Base-by-base conservation (phyloP, 1,139 yeast species). In the Schwanniomyces etchellsii region DNA sequence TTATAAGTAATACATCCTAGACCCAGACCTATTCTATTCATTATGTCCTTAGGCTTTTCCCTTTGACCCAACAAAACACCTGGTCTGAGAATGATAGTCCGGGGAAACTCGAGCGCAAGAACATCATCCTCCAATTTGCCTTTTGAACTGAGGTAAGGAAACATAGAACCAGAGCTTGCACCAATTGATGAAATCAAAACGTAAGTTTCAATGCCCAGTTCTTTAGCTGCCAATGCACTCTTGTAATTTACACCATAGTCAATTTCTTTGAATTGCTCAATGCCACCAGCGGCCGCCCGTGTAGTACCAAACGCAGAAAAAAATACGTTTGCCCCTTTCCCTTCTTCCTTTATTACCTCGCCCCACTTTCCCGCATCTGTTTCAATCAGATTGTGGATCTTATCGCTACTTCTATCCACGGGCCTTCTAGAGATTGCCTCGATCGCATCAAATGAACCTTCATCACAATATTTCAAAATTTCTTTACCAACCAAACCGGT, bases 271-370 rank as follows among this genome's bases (percentile, higher is more conserved):
- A 83, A 88, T 14, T 74, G 69, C 16, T 71, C 82, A 10, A 38
- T 33, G 3, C 76, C 60, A n/a, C 91, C 91, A 3, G 88, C 94
- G 12, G 58, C 65, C 1, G 72, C 78, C 31, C 70, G 64, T 1
- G 94, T 84, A 11, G 95, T 81, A n/a, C 88, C 94, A 43, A 85
- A 70, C 0, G 78, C 75, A 2, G 84, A 72, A 39, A 79, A 70
- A 35, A 74, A 64, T 1, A 64, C 51, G 17, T 51, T 51, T 22
- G 22, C 54, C 32, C 33, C 31, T 15, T 42, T 36, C 13, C 41
- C 41, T 4, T 32, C 42, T 24, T 28, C 39, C 20, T 11, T 20
- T 27, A 61, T 50, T 7, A 48, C 34, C 5, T 39, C 51, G 2
- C 52, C 50, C 81, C 82, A 77, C 28, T 60, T 54, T 2, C 36